Evolutionary conservation across 176 grass and related monocot species (phyloP), one percentile per base, ranked within the genome.

Genomic region (Oryza longistaminata): DNA sequence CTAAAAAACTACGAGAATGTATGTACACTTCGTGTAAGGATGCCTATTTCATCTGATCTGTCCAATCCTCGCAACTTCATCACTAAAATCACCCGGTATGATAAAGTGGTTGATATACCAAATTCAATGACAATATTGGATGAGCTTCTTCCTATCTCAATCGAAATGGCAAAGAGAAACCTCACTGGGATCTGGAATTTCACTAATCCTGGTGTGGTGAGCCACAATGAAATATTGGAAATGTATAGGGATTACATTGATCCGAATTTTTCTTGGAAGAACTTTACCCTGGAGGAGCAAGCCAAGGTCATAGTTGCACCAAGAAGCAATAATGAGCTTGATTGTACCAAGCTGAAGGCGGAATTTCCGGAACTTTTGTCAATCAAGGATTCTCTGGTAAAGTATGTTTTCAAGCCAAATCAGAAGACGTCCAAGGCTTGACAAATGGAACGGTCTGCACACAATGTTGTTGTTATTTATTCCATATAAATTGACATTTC

Each of bases 111-210:
- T 53, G 68, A 92, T 75, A 94, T 97, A 17, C 92, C 94, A 3
- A 97, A 97, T 40, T 97, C 94, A 34, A 97, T 94, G 92, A 92
- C 92, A 69, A 90, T 94, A 76, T 67, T 97, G 82, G 89, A 97
- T 74, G 94, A 97, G 58, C 94, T 96, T 70, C 87, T 96, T 14
- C 94, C 94, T 50, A 89, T 96, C 50, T 93, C 94, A n/a, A 93
- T 96, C 0, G 94, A 96, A 83, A 96, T 96, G 94, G 91, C 94
- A 0, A 93, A 91, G 89, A 77, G 87, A 73, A 94, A 97, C 65
- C 89, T 97, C 46, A 97, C 94, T 26, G 94, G 94, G 37, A 97
- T 94, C 40, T 97, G 94, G 94, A 97, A 97, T 33, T 97, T 97
- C 87, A 92, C 94, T 17, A 97, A 94, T 50, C 94, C 94, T 52